phyloP scores from a whole-genome alignment of 1,284 basidiomycete genomes.

The Polyporus tsugae region DNA sequence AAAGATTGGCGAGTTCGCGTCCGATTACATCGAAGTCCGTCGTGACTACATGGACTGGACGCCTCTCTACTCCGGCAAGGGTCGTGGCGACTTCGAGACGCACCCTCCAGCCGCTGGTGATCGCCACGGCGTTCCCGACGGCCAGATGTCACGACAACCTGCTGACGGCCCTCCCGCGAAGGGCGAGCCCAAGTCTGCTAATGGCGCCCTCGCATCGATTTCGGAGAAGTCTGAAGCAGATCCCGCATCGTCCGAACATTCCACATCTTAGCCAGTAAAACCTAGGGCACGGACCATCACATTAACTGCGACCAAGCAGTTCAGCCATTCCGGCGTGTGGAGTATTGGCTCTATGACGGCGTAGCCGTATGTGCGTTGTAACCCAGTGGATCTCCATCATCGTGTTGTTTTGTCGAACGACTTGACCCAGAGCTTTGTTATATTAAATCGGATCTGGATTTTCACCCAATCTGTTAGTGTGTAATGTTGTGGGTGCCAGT shows the following conservation, averaged over 20 bases:
- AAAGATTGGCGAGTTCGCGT: conserved; percentile 81
- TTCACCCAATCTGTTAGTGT: not conserved
- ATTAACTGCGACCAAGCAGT: not conserved
- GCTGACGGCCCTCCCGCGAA: conserved; percentile 8
- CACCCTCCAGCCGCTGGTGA: conserved; percentile 52
- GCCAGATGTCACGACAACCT: conserved; percentile 10
- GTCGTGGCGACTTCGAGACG: conserved; percentile 30
- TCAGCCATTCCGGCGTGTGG: not conserved
- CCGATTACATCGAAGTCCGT: conserved; percentile 81
- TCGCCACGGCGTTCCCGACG: conserved; percentile 54
- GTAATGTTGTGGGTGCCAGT: not conserved
- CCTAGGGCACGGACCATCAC: not conserved
- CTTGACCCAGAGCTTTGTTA: not conserved
- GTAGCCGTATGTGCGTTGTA: not conserved
- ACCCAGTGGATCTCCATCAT: not conserved
- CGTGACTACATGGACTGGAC: conserved; percentile 72
- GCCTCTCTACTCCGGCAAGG: conserved; percentile 37
- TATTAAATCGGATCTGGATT: not conserved
- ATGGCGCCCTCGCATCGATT: conserved; percentile 23
- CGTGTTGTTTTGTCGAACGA: not conserved
- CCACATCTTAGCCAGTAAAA: not conserved
- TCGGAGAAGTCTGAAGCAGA: conserved; percentile 29
- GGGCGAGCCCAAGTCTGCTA: conserved; percentile 1
- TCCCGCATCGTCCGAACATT: not conserved
- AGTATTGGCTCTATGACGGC: not conserved